Conservation (phyloP, 148 eudicot species). For the Persicaria maculosa region DNA sequence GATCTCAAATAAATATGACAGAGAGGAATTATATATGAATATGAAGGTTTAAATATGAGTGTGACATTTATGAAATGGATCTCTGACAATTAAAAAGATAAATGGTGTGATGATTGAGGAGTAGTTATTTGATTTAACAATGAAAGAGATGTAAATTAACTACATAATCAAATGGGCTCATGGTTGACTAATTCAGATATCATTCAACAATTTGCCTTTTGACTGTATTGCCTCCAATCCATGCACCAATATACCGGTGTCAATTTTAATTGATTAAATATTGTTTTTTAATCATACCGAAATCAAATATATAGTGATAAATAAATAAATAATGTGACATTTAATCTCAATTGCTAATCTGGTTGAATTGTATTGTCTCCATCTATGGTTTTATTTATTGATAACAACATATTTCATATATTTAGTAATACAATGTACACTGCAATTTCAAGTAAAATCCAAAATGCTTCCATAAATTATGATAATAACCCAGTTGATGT, state of each 20-base stretch:
- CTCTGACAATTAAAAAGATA: background rate
- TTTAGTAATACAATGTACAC: background rate
- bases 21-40: background rate
- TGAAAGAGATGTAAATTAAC: background rate
- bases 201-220: background rate
- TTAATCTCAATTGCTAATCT: no score
- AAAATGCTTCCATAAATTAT: background rate
- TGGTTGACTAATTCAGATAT: background rate
- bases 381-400: background rate
- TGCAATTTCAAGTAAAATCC: background rate
- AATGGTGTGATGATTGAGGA: background rate
- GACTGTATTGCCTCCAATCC: background rate
- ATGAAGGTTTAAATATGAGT: background rate
- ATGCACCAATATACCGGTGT: background rate
- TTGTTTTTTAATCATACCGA: no score
- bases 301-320: no score
- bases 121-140: background rate
- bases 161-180: slow-evolving; percentile 1
- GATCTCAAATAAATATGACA: background rate
- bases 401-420: background rate
- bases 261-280: no score
- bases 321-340: no score
- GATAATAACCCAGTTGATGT: background rate
- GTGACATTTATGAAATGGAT: background rate
- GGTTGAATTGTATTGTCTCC: background rate